Conservation (phyloP, 2,329 filamentous ascomycete species). For the Scedosporium dehoogii region DNA sequence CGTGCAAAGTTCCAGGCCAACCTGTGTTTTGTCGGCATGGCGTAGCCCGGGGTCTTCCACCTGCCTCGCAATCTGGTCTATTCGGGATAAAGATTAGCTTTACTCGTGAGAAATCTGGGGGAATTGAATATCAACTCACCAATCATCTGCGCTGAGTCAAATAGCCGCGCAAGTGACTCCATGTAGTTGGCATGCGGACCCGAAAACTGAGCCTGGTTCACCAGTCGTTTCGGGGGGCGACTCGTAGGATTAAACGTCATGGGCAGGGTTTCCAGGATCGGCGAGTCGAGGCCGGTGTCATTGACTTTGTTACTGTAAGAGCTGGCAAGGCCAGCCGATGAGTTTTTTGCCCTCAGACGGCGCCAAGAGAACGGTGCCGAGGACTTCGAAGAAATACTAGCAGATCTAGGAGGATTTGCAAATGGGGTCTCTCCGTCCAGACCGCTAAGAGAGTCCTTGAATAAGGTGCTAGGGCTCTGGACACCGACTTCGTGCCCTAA, state of each 20-base stretch:
- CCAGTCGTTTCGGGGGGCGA: constrained; percentile 61
- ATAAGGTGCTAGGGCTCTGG: constrained; percentile 60
- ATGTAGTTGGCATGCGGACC: constrained; percentile 89
- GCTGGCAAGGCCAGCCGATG: constrained; percentile 48
- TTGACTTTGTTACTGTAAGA: constrained; percentile 30
- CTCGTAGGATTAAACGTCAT: constrained; percentile 61
- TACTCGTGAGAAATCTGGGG: constrained; percentile 10
- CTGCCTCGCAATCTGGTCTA: constrained; percentile 92
- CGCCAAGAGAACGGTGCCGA: constrained; percentile 69
- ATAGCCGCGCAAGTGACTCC: constrained; percentile 78
- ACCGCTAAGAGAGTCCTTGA: constrained; percentile 54
- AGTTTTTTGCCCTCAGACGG: constrained; percentile 82
- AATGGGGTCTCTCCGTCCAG: constrained; percentile 32
- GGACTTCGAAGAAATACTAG: constrained; percentile 58
- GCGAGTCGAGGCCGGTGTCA: constrained; percentile 42
- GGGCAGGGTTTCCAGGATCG: constrained; percentile 61
- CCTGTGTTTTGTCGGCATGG: constrained; percentile 86
- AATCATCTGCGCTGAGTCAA: constrained; percentile 85
- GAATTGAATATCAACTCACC: constrained; percentile 47
- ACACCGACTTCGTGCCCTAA: constrained; percentile 90
- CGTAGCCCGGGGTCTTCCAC: constrained; percentile 90
- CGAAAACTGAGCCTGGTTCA: constrained; percentile 58
- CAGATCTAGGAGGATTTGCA: constrained; percentile 37
- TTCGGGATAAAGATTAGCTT: constrained; percentile 9
- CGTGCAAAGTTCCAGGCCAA: constrained; percentile 86